phyloP scores from a whole-genome alignment of 225 moss, liverwort and hornwort genomes.

The Climacium dendroides region DNA sequence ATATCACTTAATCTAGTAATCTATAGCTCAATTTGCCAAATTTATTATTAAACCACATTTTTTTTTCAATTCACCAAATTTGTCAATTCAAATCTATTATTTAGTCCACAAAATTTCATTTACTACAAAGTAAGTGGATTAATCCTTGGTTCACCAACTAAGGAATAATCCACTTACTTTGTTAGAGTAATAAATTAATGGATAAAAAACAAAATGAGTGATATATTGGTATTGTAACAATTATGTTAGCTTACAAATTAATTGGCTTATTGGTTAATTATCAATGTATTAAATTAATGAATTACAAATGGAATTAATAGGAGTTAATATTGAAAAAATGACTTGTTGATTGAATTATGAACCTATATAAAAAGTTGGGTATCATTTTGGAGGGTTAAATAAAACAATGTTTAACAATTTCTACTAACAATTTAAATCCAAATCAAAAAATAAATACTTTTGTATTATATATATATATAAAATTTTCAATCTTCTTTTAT shows the following conservation, averaged over 20 bases:
- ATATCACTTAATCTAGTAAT: neutral
- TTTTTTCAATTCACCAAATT: no score
- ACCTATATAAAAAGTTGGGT: neutral
- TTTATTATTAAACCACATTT: neutral
- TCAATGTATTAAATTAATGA: neutral
- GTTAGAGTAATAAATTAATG: neutral
- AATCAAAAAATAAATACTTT: no score
- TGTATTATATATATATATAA: rapidly evolving
- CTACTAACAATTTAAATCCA: neutral
- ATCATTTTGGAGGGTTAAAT: no score
- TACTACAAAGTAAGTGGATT: neutral
- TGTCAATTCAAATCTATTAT: no score
- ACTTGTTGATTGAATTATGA: neutral
- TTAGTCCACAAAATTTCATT: neutral
- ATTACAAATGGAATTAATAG: neutral
- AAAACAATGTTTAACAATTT: neutral
- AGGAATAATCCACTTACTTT: neutral
- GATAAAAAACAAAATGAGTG: neutral
- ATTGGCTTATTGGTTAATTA: rapidly evolving
- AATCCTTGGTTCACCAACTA: rapidly evolving
- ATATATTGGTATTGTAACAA: no score
- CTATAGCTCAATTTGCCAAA: neutral
- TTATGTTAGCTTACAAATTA: neutral
- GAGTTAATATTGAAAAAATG: neutral
- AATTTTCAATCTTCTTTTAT: neutral